Evolutionary conservation across 768 basidiomycete species (phyloP).

Genomic region (Russula compacta): DNA sequence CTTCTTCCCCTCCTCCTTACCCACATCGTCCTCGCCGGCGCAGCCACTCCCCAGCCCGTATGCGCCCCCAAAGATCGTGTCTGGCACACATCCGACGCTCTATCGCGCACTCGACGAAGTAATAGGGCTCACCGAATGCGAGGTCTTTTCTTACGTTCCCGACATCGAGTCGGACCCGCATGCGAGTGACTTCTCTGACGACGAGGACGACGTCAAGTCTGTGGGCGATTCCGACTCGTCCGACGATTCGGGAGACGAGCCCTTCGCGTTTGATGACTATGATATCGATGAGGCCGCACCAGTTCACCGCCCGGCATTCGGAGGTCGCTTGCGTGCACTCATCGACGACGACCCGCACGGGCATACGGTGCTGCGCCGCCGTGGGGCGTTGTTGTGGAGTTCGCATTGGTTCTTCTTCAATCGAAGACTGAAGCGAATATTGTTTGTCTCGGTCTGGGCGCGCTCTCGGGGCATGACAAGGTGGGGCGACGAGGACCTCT

Average conservation of each 20-base stretch:
- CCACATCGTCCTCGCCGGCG: conserved; percentile 63
- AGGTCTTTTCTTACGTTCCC: conserved; percentile 90
- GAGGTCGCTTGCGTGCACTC: conserved; percentile 23
- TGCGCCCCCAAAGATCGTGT: conserved; percentile 61
- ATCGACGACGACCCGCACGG: conserved; percentile 31
- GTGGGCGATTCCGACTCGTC: conserved; percentile 54
- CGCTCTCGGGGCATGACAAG: conserved; percentile 52
- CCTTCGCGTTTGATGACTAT: conserved; percentile 76
- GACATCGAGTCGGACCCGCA: conserved; percentile 94
- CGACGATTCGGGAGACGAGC: conserved; percentile 59
- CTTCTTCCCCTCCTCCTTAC: conserved; percentile 68
- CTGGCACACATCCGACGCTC: conserved; percentile 81
- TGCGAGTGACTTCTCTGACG: conserved; percentile 69
- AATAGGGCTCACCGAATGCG: conserved; percentile 84
- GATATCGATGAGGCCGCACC: conserved; percentile 49
- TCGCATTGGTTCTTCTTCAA: conserved; percentile 97
- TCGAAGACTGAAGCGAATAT: conserved; percentile 81
- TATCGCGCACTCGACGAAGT: conserved; percentile 84
- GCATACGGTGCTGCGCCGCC: conserved; percentile 42
- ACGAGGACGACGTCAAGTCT: conserved; percentile 65
- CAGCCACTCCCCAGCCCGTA: conserved; percentile 55
- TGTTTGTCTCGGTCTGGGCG: conserved; percentile 92
- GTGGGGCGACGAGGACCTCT: conserved; percentile 32
- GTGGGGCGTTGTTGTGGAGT: conserved; percentile 86
- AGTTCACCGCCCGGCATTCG: conserved; percentile 18